Conservation (phyloP, 768 basidiomycete genomes). For the Xanthoconium purpureum region DNA sequence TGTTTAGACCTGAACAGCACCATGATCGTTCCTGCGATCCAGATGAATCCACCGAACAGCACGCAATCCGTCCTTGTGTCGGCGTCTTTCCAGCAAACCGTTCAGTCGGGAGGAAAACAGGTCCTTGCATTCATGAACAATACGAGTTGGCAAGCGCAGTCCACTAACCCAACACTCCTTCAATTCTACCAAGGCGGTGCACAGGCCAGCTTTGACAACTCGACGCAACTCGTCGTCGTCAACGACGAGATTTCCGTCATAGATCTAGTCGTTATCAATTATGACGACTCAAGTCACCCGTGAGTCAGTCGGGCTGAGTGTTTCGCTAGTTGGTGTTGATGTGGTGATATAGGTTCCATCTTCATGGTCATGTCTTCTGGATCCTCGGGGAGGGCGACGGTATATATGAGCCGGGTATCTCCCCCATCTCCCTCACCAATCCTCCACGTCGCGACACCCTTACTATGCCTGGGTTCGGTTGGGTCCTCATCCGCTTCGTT, state of each 20-base stretch:
- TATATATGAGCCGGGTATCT: slow-evolving; percentile 26
- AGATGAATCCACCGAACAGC: slow-evolving; percentile 29
- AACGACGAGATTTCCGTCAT: slow-evolving; percentile 28
- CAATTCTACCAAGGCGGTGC: slow-evolving; percentile 24
- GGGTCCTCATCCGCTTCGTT: slow-evolving; percentile 38
- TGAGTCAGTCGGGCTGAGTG: slow-evolving; percentile 5
- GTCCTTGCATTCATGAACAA: slow-evolving; percentile 25
- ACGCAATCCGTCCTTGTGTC: slow-evolving; percentile 18
- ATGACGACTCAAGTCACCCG: slow-evolving; percentile 33
- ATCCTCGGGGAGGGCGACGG: slow-evolving; percentile 38
- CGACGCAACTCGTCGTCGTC: slow-evolving; percentile 25
- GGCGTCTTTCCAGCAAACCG: slow-evolving; percentile 26
- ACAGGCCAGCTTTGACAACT: slow-evolving; percentile 25
- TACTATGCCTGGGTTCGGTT: slow-evolving; percentile 39
- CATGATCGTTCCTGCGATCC: slow-evolving; percentile 27
- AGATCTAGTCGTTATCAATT: slow-evolving; percentile 22
- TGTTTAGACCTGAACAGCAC: slow-evolving; percentile 30
- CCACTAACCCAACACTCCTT: slow-evolving; percentile 27
- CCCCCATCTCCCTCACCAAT: slow-evolving; percentile 33
- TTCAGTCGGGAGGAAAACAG: slow-evolving; percentile 26
- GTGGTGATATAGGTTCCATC: slow-evolving; percentile 30
- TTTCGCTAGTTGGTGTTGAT: background rate
- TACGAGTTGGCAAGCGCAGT: slow-evolving; percentile 27
- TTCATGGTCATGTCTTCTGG: slow-evolving; percentile 37
- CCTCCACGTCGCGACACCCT: slow-evolving; percentile 43